Evolutionary conservation across 139 green algal genomes (phyloP).

Genomic region (Micractinium conductrix): DNA sequence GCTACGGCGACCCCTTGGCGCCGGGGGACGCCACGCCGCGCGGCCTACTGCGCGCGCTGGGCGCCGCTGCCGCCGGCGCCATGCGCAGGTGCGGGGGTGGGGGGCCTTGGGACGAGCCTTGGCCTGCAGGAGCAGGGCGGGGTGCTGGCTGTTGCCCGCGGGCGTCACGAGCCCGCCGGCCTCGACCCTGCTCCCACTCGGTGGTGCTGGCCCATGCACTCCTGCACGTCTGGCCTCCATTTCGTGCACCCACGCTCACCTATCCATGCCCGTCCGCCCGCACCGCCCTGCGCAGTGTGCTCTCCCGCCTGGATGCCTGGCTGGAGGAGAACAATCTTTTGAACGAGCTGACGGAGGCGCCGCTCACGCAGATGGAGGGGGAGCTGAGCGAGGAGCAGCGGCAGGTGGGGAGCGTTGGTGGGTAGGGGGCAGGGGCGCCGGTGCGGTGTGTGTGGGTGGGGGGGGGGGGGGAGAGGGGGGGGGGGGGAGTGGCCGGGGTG

Average conservation of each 20-base stretch:
- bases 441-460: too few species aligned
- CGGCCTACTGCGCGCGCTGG: neutral
- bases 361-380: slow-evolving; percentile 20
- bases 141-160: neutral
- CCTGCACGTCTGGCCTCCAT: neutral
- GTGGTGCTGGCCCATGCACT: neutral
- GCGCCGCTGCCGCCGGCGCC: neutral
- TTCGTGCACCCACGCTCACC: too few species aligned
- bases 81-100: slow-evolving; percentile 12
- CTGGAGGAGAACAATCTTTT: slow-evolving; percentile 58
- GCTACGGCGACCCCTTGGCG: slow-evolving; percentile 71
- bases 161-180: too few species aligned
- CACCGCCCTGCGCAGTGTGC: neutral
- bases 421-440: neutral
- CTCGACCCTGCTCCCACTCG: neutral
- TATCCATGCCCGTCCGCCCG: too few species aligned
- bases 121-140: neutral
- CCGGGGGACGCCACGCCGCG: neutral
- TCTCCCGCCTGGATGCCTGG: slow-evolving; percentile 49
- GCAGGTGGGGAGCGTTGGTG: neutral
- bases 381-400: slow-evolving; percentile 31
- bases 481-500: too few species aligned
- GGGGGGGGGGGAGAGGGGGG: too few species aligned
- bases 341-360: slow-evolving; percentile 49
- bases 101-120: neutral